Conservation (phyloP, 2,329 filamentous ascomycete species). For the Cytospora mali region DNA sequence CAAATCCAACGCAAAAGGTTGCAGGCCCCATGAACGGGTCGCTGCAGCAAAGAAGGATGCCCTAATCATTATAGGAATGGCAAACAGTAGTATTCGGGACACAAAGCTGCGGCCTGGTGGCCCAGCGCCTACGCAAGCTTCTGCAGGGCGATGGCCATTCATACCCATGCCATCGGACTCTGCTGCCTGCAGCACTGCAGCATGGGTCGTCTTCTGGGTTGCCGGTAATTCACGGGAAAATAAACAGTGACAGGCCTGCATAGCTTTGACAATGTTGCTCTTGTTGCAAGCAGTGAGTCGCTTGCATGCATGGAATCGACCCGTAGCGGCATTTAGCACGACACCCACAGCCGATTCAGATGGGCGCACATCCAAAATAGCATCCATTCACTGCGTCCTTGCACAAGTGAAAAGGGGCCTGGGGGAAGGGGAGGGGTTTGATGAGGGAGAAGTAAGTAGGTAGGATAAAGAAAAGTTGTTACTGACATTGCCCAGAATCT, state of each 20-base stretch:
- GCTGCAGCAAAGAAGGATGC: slow-evolving; percentile 20
- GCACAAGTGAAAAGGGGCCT: slow-evolving; percentile 16
- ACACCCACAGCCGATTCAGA: slow-evolving; percentile 1
- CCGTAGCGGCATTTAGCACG: slow-evolving; percentile 18
- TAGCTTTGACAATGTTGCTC: slow-evolving; percentile 8
- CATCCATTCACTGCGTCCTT: slow-evolving; percentile 8
- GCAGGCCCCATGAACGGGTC: slow-evolving; percentile 16
- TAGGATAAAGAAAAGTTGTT: slow-evolving; percentile 23
- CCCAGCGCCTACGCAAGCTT: slow-evolving; percentile 20
- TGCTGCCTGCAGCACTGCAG: slow-evolving; percentile 7
- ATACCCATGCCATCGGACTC: neutral
- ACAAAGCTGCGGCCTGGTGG: slow-evolving; percentile 10
- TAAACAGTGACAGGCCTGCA: slow-evolving; percentile 11
- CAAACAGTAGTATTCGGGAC: slow-evolving; percentile 5
- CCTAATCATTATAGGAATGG: slow-evolving; percentile 7
- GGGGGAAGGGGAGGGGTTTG: too few relatives aligned
- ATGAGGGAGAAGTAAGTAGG: slow-evolving; percentile 15
- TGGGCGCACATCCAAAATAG: slow-evolving; percentile 17
- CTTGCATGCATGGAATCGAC: slow-evolving; percentile 14
- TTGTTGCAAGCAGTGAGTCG: slow-evolving; percentile 7
- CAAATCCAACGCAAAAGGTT: slow-evolving; percentile 20
- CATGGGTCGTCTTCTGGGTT: slow-evolving; percentile 1
- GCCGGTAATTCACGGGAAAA: slow-evolving; percentile 8
- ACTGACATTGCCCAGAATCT: slow-evolving; percentile 78
- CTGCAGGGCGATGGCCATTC: neutral